Base-by-base conservation (phyloP, 2,329 filamentous ascomycete genomes). In the Phyllosticta paracitricarpa region DNA sequence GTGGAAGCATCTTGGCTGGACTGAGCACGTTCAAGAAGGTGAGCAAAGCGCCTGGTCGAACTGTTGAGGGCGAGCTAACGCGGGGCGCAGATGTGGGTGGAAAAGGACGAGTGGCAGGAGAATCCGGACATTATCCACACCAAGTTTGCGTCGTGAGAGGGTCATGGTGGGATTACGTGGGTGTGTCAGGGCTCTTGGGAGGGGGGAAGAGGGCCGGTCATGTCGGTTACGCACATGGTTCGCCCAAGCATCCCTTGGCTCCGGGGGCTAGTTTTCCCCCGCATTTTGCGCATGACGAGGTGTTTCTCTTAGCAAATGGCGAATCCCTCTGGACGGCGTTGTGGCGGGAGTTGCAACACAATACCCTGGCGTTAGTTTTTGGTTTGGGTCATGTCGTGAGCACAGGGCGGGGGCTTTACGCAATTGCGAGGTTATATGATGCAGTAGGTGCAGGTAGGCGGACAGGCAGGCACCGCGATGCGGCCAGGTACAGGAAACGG, bases 71-170 rank as follows among this genome's bases (percentile, higher is more conserved):
- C 14, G 17, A 48, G 40, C 40, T 48, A 48, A 48, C 40, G 40
- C 40, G 40, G 40, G 40, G 17, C 64, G 62, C 73, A 96, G 93
- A 99, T 99, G 94, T 97, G 94, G 91, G 94, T 99, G 71, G 96
- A 91, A 77, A 93, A 96, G 73, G 94, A 97, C 72, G 94, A 99
- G 80, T 99, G 94, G 94, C 94, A 99, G 75, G 94, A 99, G 82
- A 96, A 99, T 73, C 94, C 94, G 19, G 93, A 99, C 72, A 94
- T 99, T 70, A 97, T 99, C 72, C 93, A 97, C 77, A 94, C 91
- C 71, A 97, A 96, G 77, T 96, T 97, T 76, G 92, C 91, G 40
- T 53, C 22, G 22, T 26, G 19, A 28, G 22, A 28, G 22, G 19
- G 52, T 3, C 19, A 25, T n/a, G 52, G 22, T 28, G 26, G 26